A percentile compares a stretch with the other conserved stretches of the same genome.
These are phyloP conservation scores for Nematocida ausubeli DNA, from an alignment of 371 early-diverging fungal genomes.

Conservation along the genomic window DNA sequence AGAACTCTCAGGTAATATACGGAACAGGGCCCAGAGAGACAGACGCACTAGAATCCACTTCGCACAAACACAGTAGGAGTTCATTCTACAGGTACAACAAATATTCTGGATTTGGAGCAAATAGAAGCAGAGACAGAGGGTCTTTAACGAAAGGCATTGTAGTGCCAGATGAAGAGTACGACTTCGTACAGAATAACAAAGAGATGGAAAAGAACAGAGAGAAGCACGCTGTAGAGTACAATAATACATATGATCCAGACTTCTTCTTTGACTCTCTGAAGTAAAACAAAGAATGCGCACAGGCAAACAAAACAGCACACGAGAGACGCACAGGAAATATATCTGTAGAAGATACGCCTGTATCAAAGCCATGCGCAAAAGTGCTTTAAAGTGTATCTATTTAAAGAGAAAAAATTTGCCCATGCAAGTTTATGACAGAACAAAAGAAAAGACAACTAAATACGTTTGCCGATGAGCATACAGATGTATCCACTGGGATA, in stretches of 20 bases:
- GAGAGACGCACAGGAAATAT: too few species aligned
- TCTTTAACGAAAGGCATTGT: not conserved
- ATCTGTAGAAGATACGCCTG: too few species aligned
- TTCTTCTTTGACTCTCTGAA: conserved; percentile 39
- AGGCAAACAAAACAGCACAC: too few species aligned
- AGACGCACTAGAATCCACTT: not conserved
- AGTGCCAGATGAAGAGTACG: conserved; percentile 38
- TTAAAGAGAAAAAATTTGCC: conserved; percentile 55
- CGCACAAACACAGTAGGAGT: not conserved
- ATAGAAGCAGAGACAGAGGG: not conserved
- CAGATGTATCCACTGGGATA: not conserved
- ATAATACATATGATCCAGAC: conserved; percentile 2
- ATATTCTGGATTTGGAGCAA: not conserved
- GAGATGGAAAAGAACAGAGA: not conserved
- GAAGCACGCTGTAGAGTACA: not conserved
- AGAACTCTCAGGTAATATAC: too few species aligned
- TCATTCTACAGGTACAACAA: not conserved
- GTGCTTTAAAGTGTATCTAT: conserved; percentile 35
- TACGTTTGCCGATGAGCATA: not conserved
- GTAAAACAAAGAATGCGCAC: too few species aligned
- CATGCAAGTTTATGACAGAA: conserved; percentile 57
- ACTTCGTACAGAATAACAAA: conserved; percentile 27
- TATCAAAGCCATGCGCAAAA: too few species aligned
- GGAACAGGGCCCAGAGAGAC: too few species aligned
- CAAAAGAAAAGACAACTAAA: conserved; percentile 17